Evolutionary conservation across 1,284 basidiomycete genomes (phyloP).

Genomic region (Fomitopsis betulina): DNA sequence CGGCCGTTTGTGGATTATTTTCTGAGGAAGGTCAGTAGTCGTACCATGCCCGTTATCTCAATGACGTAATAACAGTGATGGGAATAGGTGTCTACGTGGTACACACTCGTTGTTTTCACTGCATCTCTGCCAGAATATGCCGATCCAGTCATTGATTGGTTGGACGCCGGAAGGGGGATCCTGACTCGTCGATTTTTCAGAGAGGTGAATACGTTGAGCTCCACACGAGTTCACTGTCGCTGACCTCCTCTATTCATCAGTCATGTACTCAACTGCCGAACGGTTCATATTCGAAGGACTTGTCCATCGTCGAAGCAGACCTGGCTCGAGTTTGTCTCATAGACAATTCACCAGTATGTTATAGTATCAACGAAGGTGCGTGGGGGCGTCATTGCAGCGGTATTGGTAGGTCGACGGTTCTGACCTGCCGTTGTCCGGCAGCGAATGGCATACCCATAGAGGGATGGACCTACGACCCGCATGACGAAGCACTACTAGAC

Average conservation of each 20-base stretch:
- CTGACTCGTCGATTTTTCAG: constrained; percentile 88
- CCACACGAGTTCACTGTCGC: constrained; percentile 3
- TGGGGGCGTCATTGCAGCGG: neutral
- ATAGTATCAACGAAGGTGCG: constrained; percentile 89
- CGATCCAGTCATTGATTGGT: constrained; percentile 99
- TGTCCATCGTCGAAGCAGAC: constrained; percentile 85
- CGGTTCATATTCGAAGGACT: constrained; percentile 93
- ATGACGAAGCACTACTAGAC: constrained; percentile 95
- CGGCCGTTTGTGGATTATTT: constrained; percentile 96
- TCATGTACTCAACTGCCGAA: constrained; percentile 89
- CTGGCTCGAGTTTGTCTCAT: constrained; percentile 89
- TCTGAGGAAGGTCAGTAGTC: constrained; percentile 74
- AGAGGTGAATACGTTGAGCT: constrained; percentile 53
- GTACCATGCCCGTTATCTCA: neutral
- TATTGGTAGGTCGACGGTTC: neutral
- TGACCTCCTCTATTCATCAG: constrained; percentile 33
- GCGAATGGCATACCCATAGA: constrained; percentile 99
- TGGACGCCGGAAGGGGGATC: constrained; percentile 92
- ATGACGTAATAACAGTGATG: constrained; percentile 2
- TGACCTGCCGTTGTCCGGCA: constrained; percentile 8
- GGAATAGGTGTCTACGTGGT: constrained; percentile 91
- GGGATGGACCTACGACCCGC: constrained; percentile 97
- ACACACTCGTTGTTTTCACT: constrained; percentile 98
- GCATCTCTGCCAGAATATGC: constrained; percentile 99
- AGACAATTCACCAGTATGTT: constrained; percentile 95